phyloP scores from a whole-genome alignment of 768 basidiomycete species.

The Heimioporus sp. region DNA sequence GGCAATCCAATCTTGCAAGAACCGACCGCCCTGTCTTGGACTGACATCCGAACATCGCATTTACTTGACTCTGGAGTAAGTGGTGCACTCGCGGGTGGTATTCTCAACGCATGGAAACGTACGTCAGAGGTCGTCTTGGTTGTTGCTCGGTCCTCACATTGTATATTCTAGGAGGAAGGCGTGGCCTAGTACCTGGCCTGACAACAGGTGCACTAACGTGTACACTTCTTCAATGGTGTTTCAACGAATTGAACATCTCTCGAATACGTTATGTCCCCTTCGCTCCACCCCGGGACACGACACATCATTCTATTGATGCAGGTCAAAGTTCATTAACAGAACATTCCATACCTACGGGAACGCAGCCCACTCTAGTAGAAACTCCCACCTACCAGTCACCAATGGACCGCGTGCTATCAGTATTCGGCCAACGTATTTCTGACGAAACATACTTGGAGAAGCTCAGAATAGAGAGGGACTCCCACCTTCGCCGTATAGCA shows the following conservation, averaged over 20 bases:
- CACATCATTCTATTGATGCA: background rate
- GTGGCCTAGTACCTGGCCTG: conserved; percentile 56
- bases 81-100: conserved; percentile 65
- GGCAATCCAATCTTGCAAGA: conserved; percentile 14
- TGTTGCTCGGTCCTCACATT: conserved; percentile 4
- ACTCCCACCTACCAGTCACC: conserved; percentile 12
- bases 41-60: conserved; percentile 55
- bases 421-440: conserved; percentile 44
- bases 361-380: conserved; percentile 14
- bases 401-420: conserved; percentile 37
- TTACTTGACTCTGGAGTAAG: conserved; percentile 73
- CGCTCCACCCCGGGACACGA: background rate
- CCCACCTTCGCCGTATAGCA: conserved; percentile 53
- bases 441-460: conserved; percentile 71
- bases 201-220: conserved; percentile 58
- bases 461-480: conserved; percentile 55
- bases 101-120: conserved; percentile 61
- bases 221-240: conserved; percentile 60
- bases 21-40: conserved; percentile 36
- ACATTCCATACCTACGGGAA: conserved; percentile 1
- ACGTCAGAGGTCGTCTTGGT: conserved; percentile 2
- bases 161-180: conserved; percentile 51
- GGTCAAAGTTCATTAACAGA: conserved; percentile 1
- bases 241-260: conserved; percentile 64
- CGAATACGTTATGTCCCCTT: conserved; percentile 56